phyloP scores from a whole-genome alignment of 345 rosid genomes.

The Physaria fendleri region DNA sequence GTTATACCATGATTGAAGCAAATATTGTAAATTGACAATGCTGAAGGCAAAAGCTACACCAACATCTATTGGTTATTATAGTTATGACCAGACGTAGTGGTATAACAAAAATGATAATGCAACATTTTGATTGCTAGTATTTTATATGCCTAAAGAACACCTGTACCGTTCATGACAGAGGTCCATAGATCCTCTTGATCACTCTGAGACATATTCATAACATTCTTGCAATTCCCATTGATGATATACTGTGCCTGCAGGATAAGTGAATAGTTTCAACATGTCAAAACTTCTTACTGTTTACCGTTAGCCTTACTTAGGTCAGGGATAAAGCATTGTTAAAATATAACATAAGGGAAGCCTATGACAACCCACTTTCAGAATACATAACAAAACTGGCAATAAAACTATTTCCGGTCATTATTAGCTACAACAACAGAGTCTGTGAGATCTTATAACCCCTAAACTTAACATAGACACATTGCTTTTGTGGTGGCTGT shows the following conservation, averaged over 20 bases:
- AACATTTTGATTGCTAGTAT: neutral
- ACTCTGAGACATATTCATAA: conserved; percentile 90
- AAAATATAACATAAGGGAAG: neutral
- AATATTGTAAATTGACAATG: conserved; percentile 5
- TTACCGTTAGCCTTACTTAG: neutral
- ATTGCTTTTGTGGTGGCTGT: neutral
- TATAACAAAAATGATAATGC: neutral
- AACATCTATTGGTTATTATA: neutral
- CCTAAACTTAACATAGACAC: neutral
- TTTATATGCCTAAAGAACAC: conserved; percentile 2
- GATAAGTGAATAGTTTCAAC: neutral
- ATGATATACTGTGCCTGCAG: conserved; percentile 86
- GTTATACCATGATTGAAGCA: neutral
- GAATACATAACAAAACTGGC: neutral
- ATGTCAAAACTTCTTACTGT: neutral
- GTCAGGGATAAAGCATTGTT: neutral
- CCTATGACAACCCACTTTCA: neutral
- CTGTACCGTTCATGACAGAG: conserved; percentile 73
- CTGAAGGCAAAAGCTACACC: conserved; percentile 9
- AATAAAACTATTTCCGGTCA: neutral
- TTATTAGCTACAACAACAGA: neutral
- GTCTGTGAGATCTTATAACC: neutral
- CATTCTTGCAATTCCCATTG: conserved; percentile 92
- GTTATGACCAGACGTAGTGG: neutral
- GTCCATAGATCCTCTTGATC: conserved; percentile 88